Base-by-base conservation (phyloP, 371 early-diverging fungal genomes). In the Mucor irregularis region DNA sequence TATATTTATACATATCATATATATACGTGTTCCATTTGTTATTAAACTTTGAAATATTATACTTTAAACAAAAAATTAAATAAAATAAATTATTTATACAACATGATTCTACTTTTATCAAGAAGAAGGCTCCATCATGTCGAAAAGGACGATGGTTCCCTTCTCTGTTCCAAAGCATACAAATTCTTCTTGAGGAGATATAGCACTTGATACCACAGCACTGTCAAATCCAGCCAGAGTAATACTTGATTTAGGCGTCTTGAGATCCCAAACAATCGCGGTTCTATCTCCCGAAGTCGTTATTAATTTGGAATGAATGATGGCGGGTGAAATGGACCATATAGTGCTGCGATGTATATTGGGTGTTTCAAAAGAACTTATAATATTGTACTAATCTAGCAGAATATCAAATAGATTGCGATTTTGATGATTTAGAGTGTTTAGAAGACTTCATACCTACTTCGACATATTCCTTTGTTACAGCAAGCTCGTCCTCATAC, bases 201-300 rank as follows among this genome's bases (percentile, higher is more conserved):
- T 33, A 11, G 64, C 42, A 39, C 49, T 54, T 2, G 58, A 53
- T 11, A 64, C 33, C 0, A 64, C 58, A 0, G 64, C 54, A 44
- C 64, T 64, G 39, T 58, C 64, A 53, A 64, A 64, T n/a, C 64
- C 64, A 10, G 49, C 54, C 14, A 64, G 21, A 3, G 53, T 53
- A 2, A 45, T 30, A 11, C 49, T 44, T 17, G 35, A 50, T 28
- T 54, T 58, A 11, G 63, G 53, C 19, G 85, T 80, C 48, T 68
- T 67, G 5, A 77, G 60, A 58, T 88, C 80, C 91, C 91, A 91
- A 22, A 91, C 53, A 55, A 82, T 84, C 37, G 89, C 77, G 11
- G 78, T 68, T 42, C 84, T 81, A 61, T 90, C 92, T 1, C 92
- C 90, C 21, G 84, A 84, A 0, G 89, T 89, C 7, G 87, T 85